phyloP scores from a whole-genome alignment of 1,284 basidiomycete genomes.

The Irpex rosettiformis region DNA sequence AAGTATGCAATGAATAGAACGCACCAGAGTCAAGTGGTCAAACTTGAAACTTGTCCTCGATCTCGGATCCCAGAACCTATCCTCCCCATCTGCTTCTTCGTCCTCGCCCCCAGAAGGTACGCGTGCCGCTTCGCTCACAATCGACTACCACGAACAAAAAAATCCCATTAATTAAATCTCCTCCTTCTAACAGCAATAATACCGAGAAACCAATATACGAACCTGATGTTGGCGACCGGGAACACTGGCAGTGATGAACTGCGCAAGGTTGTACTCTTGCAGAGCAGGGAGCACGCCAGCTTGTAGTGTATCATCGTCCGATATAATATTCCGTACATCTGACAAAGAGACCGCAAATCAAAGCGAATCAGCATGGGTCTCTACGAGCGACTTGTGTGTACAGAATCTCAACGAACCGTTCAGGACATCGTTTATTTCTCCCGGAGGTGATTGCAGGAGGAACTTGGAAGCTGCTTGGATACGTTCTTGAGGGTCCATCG shows the following conservation, averaged over 20 bases:
- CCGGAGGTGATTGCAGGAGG: slow-evolving; percentile 87
- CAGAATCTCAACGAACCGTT: slow-evolving; percentile 52
- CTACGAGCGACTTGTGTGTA: slow-evolving; percentile 10
- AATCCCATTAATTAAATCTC: neutral
- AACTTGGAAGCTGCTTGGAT: slow-evolving; percentile 74
- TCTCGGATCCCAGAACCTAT: slow-evolving; percentile 80
- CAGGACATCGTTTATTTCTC: slow-evolving; percentile 93
- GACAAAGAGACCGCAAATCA: slow-evolving; percentile 10
- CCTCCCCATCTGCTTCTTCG: slow-evolving; percentile 34
- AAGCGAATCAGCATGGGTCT: slow-evolving; percentile 6
- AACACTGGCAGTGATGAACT: slow-evolving; percentile 82
- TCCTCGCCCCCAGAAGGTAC: slow-evolving; percentile 26
- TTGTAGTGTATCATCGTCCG: slow-evolving; percentile 80
- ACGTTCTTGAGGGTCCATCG: slow-evolving; percentile 59
- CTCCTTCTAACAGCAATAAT: neutral
- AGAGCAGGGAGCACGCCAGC: slow-evolving; percentile 74
- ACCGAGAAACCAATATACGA: slow-evolving; percentile 19
- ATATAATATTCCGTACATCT: slow-evolving; percentile 89
- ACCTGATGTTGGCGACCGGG: slow-evolving; percentile 74
- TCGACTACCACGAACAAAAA: slow-evolving; percentile 44
- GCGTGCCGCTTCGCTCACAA: slow-evolving; percentile 69
- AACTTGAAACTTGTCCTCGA: slow-evolving; percentile 77
- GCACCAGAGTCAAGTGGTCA: slow-evolving; percentile 76
- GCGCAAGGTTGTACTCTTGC: slow-evolving; percentile 79
- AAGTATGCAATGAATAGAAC: neutral